A percentile compares a stretch with the other conserved stretches of the same genome.
These are phyloP conservation scores for Trichoderma citrinoviride DNA, from an alignment of 2,329 filamentous ascomycete species.

Conservation along the genomic window DNA sequence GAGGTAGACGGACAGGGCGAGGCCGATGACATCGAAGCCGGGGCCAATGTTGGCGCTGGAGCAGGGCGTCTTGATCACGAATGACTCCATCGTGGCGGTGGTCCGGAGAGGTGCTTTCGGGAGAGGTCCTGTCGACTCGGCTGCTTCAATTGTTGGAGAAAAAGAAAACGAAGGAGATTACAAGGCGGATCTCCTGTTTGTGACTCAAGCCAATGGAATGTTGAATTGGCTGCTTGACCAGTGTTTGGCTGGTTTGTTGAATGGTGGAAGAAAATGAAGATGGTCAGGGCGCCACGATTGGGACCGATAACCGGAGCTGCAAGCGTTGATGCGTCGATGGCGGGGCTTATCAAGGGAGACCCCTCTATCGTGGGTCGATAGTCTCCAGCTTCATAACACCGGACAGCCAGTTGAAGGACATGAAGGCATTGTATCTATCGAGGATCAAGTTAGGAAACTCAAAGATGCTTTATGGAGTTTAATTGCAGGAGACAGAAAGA, in stretches of 20 bases:
- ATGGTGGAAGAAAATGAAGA: background rate
- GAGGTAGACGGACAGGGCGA: slow-evolving; percentile 90
- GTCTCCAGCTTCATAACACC: background rate
- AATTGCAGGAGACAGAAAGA: too few relatives aligned
- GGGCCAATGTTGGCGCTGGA: slow-evolving; percentile 97
- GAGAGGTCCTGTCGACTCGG: too few relatives aligned
- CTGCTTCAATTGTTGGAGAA: background rate
- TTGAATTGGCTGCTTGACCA: slow-evolving; percentile 1
- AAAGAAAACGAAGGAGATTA: background rate
- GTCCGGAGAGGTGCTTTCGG: too few relatives aligned
- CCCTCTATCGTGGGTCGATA: background rate
- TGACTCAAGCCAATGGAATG: background rate
- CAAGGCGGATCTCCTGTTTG: too few relatives aligned
- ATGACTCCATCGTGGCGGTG: slow-evolving; percentile 50
- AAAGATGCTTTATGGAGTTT: too few relatives aligned
- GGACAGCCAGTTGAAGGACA: background rate
- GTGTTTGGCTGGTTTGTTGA: slow-evolving; percentile 4
- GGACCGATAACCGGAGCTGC: slow-evolving; percentile 13
- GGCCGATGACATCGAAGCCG: slow-evolving; percentile 95
- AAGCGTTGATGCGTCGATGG: background rate
- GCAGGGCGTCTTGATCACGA: slow-evolving; percentile 78
- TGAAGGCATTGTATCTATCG: too few relatives aligned
- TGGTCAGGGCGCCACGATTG: background rate
- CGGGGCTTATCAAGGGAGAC: slow-evolving; percentile 1
- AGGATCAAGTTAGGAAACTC: too few relatives aligned